A percentile compares a stretch with the other conserved stretches of the same genome.
Conservation (phyloP, 2,329 filamentous ascomycete genomes). For the Diaporthe australafricana region DNA sequence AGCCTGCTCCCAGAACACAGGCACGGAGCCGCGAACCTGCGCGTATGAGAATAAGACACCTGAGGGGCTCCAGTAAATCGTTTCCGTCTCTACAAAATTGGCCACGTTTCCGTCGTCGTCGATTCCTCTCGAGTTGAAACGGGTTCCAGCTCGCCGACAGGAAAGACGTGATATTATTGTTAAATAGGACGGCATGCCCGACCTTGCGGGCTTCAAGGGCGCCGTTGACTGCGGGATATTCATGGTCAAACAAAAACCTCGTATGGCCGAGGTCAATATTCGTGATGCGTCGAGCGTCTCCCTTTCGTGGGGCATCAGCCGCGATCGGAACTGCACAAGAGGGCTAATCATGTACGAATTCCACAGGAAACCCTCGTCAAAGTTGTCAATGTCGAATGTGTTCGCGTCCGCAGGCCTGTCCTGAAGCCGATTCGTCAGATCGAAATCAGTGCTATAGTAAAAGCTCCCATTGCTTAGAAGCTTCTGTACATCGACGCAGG, state of each 20-base stretch:
- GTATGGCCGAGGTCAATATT: slow-evolving; percentile 92
- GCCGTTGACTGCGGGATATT: slow-evolving; percentile 83
- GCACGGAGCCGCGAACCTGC: slow-evolving; percentile 92
- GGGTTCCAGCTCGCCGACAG: slow-evolving; percentile 89
- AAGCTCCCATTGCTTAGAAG: slow-evolving; percentile 93
- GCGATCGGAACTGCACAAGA: slow-evolving; percentile 87
- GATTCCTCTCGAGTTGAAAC: slow-evolving; percentile 97
- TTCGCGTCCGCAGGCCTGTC: slow-evolving; percentile 82
- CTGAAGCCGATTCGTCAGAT: slow-evolving; percentile 92
- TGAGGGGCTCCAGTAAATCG: slow-evolving; percentile 85
- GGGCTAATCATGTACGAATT: slow-evolving; percentile 99
- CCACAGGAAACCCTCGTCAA: slow-evolving; percentile 95
- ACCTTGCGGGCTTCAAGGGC: slow-evolving; percentile 73
- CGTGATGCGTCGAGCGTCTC: slow-evolving; percentile 85
- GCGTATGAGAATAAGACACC: slow-evolving; percentile 90
- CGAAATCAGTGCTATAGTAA: slow-evolving; percentile 99
- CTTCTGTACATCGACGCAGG: slow-evolving; percentile 91
- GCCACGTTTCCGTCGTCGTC: slow-evolving; percentile 98
- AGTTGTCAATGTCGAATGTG: slow-evolving; percentile 89
- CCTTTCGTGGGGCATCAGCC: slow-evolving; percentile 80
- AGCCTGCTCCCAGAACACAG: slow-evolving; percentile 96
- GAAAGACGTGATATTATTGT: slow-evolving; percentile 94
- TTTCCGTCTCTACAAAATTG: slow-evolving; percentile 99
- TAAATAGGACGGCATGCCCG: slow-evolving; percentile 83
- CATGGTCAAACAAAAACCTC: slow-evolving; percentile 90